These are phyloP conservation scores for Xanthoparmelia taractica DNA, from an alignment of 495 filamentous ascomycete genomes.

Conservation along the genomic window DNA sequence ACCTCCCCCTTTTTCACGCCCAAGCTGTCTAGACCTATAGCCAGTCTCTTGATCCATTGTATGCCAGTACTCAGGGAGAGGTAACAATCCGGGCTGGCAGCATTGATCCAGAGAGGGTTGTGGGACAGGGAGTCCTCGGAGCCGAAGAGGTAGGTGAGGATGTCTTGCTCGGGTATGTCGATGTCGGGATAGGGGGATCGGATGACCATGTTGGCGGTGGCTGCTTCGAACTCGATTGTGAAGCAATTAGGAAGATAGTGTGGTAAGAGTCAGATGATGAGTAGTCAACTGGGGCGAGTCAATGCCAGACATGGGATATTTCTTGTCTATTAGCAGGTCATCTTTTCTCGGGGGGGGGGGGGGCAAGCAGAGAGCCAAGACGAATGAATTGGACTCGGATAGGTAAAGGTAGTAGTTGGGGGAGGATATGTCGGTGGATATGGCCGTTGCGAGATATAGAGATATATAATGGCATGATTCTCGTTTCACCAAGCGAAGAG, in stretches of 20 bases:
- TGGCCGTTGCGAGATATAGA: background rate
- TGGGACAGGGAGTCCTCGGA: conserved; percentile 61
- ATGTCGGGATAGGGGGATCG: conserved; percentile 42
- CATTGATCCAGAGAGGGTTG: conserved; percentile 72
- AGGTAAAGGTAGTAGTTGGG: too few relatives aligned
- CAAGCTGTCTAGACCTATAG: conserved; percentile 56
- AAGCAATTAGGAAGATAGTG: background rate
- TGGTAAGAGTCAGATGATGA: background rate
- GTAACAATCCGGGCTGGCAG: conserved; percentile 61
- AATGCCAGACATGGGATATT: background rate
- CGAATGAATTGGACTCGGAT: background rate
- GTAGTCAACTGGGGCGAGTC: background rate
- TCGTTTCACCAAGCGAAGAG: background rate
- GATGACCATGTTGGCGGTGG: conserved; percentile 19
- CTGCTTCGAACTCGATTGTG: background rate
- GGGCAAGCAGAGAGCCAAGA: background rate
- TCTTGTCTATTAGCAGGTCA: background rate
- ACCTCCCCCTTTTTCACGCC: conserved; percentile 73
- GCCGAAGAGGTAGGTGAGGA: conserved; percentile 74
- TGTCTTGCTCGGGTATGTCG: conserved; percentile 56
- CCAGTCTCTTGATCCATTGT: conserved; percentile 56
- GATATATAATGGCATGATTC: too few relatives aligned
- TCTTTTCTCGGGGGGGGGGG: background rate
- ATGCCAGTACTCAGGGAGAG: conserved; percentile 62
- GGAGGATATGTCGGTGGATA: background rate